Percentiles rank a stretch among this genome's conserved stretches.
These are phyloP conservation scores for Cladosporium cucumerinum DNA, from an alignment of 2,329 filamentous ascomycete species.

Conservation along the genomic window DNA sequence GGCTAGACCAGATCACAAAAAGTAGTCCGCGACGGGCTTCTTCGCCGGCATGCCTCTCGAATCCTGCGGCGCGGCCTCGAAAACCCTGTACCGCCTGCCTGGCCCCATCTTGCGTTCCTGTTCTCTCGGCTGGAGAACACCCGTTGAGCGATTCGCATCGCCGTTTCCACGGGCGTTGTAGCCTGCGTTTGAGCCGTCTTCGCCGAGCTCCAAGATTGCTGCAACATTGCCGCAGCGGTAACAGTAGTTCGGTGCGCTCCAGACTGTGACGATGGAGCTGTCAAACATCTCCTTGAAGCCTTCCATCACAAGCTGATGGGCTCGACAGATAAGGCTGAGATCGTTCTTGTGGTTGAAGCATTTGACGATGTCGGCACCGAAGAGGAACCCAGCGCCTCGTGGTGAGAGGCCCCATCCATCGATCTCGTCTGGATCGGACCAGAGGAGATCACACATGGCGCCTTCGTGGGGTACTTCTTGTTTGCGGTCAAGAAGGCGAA, in stretches of 20 bases:
- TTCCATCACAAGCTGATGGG: slow-evolving; percentile 98
- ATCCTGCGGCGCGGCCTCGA: slow-evolving; percentile 94
- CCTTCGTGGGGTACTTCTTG: slow-evolving; percentile 98
- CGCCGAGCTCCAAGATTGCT: slow-evolving; percentile 85
- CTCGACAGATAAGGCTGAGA: slow-evolving; percentile 84
- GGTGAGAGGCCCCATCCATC: slow-evolving; percentile 95
- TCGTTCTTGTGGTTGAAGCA: slow-evolving; percentile 95
- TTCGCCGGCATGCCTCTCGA: slow-evolving; percentile 97
- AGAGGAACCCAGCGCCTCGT: slow-evolving; percentile 90
- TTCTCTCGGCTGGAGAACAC: slow-evolving; percentile 44
- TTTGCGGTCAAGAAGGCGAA: slow-evolving; percentile 88
- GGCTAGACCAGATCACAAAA: slow-evolving; percentile 52
- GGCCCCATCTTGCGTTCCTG: slow-evolving; percentile 59
- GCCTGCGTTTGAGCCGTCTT: slow-evolving; percentile 63
- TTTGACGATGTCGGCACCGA: slow-evolving; percentile 92
- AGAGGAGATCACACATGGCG: slow-evolving; percentile 96
- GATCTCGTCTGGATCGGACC: slow-evolving; percentile 97
- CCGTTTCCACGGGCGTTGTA: slow-evolving; percentile 60
- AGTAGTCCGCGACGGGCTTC: slow-evolving; percentile 97
- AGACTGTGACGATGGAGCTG: slow-evolving; percentile 93
- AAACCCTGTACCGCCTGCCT: slow-evolving; percentile 86
- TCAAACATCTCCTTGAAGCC: slow-evolving; percentile 99
- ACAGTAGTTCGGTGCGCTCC: slow-evolving; percentile 48
- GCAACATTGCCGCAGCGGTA: slow-evolving; percentile 61
- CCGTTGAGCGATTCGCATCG: slow-evolving; percentile 53